These are phyloP conservation scores for Phytopythium sindhum DNA, from an alignment of 352 stramenopile species.

Conservation along the genomic window DNA sequence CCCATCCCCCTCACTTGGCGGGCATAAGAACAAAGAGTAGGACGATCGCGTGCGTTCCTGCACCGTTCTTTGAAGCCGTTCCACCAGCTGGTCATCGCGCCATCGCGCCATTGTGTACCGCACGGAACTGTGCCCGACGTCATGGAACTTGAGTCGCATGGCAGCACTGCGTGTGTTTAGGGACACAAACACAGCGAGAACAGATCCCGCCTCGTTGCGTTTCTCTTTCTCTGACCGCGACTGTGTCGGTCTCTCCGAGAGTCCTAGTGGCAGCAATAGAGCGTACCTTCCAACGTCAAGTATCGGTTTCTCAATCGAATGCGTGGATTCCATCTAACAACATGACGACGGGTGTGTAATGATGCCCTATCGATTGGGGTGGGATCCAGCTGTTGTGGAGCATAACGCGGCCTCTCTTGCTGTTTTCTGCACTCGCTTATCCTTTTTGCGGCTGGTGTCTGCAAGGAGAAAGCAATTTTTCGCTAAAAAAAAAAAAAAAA, in stretches of 20 bases:
- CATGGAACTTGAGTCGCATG: too few relatives aligned
- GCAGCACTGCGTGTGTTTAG: not conserved
- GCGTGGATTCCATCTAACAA: not conserved
- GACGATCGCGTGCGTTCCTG: not conserved
- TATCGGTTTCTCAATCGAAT: not conserved
- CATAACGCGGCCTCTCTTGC: slow-evolving; percentile 1
- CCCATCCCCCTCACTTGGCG: not conserved
- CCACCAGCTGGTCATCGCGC: not conserved
- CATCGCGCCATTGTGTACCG: not conserved
- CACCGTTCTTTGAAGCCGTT: slow-evolving; percentile 1
- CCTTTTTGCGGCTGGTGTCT: not conserved
- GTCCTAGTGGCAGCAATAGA: not conserved
- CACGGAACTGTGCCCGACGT: too few relatives aligned
- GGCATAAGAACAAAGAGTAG: slow-evolving; percentile 1
- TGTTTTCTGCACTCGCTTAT: not conserved
- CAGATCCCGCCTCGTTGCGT: too few relatives aligned
- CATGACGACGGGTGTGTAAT: slow-evolving; percentile 3
- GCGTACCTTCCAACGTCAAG: not conserved
- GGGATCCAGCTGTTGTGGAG: slow-evolving; percentile 2
- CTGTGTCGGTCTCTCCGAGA: not conserved
- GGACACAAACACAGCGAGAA: not conserved
- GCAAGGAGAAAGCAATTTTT: not conserved
- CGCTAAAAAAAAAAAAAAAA: not conserved
- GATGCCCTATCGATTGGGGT: slow-evolving; percentile 8
- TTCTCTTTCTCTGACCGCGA: not conserved